Conservation (phyloP, 495 filamentous ascomycete genomes). For the Diplogelasinospora grovesii region DNA sequence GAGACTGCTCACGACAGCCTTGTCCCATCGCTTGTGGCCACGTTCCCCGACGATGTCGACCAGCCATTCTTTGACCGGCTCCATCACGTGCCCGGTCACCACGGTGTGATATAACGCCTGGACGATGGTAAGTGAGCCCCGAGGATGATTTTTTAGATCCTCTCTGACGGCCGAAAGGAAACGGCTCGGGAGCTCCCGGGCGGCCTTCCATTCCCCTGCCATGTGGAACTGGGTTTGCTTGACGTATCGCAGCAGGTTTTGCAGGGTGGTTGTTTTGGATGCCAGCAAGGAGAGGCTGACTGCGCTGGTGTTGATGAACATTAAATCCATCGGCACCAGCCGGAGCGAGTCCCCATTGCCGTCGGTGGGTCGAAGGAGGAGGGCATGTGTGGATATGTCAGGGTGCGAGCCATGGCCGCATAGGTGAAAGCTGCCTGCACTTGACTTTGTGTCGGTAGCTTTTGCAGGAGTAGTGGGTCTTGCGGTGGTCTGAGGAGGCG, state of each 20-base stretch:
- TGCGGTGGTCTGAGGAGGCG: slow-evolving; percentile 1
- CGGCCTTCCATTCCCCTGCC: slow-evolving; percentile 69
- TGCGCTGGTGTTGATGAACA: slow-evolving; percentile 72
- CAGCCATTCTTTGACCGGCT: slow-evolving; percentile 76
- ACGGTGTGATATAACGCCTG: slow-evolving; percentile 80
- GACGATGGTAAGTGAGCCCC: slow-evolving; percentile 46
- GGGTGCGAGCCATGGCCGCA: slow-evolving; percentile 65
- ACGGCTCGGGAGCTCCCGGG: slow-evolving; percentile 68
- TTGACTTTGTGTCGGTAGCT: no score
- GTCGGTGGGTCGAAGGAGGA: slow-evolving; percentile 47
- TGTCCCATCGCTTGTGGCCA: slow-evolving; percentile 93
- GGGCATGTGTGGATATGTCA: slow-evolving; percentile 65
- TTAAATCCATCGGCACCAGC: slow-evolving; percentile 73
- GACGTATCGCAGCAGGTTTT: slow-evolving; percentile 79
- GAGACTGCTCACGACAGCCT: slow-evolving; percentile 69
- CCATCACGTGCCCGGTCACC: slow-evolving; percentile 73
- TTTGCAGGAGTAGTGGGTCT: no score
- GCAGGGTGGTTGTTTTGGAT: slow-evolving; percentile 78
- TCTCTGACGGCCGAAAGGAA: slow-evolving; percentile 73
- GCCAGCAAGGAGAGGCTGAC: slow-evolving; percentile 75
- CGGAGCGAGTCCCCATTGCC: slow-evolving; percentile 36
- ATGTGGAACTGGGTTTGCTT: slow-evolving; percentile 69
- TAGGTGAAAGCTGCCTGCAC: slow-evolving; percentile 28
- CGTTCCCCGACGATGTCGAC: slow-evolving; percentile 80
- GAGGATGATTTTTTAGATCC: slow-evolving; percentile 40